Percentiles rank a stretch among this genome's conserved stretches.
Conservation (phyloP, 192 early-diverging fungal species). For the Backusella tuberculispora region DNA sequence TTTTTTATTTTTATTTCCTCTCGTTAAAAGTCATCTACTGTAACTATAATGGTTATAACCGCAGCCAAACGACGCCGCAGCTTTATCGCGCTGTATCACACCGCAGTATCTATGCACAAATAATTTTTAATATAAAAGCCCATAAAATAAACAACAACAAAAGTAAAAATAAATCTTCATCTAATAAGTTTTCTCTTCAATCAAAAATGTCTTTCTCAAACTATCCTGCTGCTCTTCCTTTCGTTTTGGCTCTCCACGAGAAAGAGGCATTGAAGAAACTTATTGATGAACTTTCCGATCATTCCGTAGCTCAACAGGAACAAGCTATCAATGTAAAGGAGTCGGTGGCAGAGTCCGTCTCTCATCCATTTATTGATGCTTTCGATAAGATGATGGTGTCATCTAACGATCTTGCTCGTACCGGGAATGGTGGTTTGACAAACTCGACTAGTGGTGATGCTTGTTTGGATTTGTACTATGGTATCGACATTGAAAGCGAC, state of each 20-base stretch:
- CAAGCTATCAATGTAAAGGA: background rate
- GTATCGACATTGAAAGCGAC: conserved; percentile 20
- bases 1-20: too few relatives aligned
- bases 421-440: conserved; percentile 41
- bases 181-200: background rate
- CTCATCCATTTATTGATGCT: conserved; percentile 18
- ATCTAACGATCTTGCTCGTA: conserved; percentile 20
- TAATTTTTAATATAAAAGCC: background rate
- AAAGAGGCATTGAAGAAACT: conserved; percentile 1
- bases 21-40: too few relatives aligned
- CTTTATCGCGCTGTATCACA: background rate
- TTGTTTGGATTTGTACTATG: conserved; percentile 44
- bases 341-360: background rate
- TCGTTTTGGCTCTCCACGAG: conserved; percentile 24
- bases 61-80: background rate
- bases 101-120: background rate
- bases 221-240: conserved; percentile 30
- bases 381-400: background rate
- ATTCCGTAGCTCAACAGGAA: background rate
- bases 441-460: conserved; percentile 28
- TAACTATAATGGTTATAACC: background rate
- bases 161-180: background rate
- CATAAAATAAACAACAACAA: background rate
- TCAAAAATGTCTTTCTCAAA: conserved; percentile 28
- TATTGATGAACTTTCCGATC: conserved; percentile 3